Percentiles rank a stretch among this genome's conserved stretches.
phyloP scores from a whole-genome alignment of 1,284 basidiomycete genomes.

The Neonothopanus nambi region DNA sequence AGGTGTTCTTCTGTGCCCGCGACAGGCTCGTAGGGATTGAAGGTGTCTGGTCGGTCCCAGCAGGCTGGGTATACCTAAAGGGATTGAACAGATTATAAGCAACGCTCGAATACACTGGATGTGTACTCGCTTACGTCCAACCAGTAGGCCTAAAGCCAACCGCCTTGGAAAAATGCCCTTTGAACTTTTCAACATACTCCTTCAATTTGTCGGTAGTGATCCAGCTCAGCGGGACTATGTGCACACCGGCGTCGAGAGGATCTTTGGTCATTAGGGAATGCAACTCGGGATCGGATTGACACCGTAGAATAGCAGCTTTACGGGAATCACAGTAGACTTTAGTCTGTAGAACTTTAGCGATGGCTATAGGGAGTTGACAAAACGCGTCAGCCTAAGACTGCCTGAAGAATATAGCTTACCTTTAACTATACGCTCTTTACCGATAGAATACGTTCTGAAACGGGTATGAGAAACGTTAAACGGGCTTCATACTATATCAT shows the following conservation, averaged over 20 bases:
- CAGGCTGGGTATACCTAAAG: constrained; percentile 68
- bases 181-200: constrained; percentile 76
- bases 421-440: constrained; percentile 97
- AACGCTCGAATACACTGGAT: neutral
- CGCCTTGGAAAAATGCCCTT: constrained; percentile 71
- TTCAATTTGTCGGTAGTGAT: constrained; percentile 81
- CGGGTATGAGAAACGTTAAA: constrained; percentile 1
- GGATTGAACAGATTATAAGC: constrained; percentile 8
- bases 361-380: constrained; percentile 47
- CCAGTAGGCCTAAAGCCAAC: constrained; percentile 92
- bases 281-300: constrained; percentile 83
- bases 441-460: constrained; percentile 89
- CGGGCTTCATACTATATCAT: constrained; percentile 20
- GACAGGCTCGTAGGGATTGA: constrained; percentile 69
- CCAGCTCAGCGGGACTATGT: constrained; percentile 80
- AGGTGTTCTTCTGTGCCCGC: constrained; percentile 63
- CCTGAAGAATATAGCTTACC: constrained; percentile 42
- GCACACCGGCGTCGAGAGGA: constrained; percentile 79
- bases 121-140: constrained; percentile 71
- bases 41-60: constrained; percentile 63
- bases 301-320: constrained; percentile 79
- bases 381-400: neutral
- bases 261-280: constrained; percentile 78
- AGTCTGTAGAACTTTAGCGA: constrained; percentile 80
- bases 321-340: constrained; percentile 90